Evolutionary conservation across 1,139 yeast species (phyloP), one percentile per base, ranked within the genome.

Genomic region (Taphrina populina): DNA sequence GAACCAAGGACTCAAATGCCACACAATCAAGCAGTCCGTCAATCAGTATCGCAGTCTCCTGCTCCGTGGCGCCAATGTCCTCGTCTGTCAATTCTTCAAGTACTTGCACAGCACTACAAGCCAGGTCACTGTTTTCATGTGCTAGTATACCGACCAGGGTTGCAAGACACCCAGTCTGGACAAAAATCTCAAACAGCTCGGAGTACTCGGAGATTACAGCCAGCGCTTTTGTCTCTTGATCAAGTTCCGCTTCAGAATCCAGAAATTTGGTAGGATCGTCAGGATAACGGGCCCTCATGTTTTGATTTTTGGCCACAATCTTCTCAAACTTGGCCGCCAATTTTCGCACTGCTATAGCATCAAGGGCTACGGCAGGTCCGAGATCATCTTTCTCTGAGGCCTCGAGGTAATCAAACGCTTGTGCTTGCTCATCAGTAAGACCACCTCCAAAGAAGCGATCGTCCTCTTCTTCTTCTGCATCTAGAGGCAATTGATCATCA

Each of bases 91-190:
- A 49, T 33, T 69, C 72, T 4, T 56, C 58, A 11, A 68, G 47
- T 13, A 67, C 59, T 30, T 62, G 61, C 15, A 67, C 44, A 2
- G 62, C 64, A 11, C 64, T 66, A 21, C 64, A 62, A 4, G 66
- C 67, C 33, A 72, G 68, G 35, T 69, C 72, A 10, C 63, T 59
- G 52, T 72, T 72, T 11, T 69, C 71, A 49, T 72, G 75, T 7
- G 59, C 59, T 21, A 71, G 44, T 15, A 70, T 56, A 2, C 62
- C 58, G 11, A 64, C 49, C 19, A 70, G 59, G 2, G 62, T 57
- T 4, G 58, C 64, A n/a, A 62, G 45, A 15, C 63, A 62, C 7
- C 64, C 65, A n/a, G 62, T 52, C 17, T 62, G 59, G 8, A 64
- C 56, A 15, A 69, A 59, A 4, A 63, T 64, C 1, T 62, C 58